phyloP scores from a whole-genome alignment of 208 protist species.

The Acanthamoeba royreba region DNA sequence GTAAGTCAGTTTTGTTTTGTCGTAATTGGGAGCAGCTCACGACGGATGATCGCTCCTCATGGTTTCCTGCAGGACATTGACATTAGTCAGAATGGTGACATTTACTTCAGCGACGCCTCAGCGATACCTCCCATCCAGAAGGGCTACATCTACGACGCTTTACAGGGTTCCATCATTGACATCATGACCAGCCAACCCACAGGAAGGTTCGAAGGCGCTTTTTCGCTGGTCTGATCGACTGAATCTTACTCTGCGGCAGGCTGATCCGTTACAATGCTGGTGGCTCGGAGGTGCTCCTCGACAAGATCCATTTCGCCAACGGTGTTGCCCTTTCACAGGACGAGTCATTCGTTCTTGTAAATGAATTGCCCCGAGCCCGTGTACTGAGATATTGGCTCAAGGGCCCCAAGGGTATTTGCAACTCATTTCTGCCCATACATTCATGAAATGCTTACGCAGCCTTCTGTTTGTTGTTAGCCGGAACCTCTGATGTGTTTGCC shows the following conservation, averaged over 20 bases:
- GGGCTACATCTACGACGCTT: neutral
- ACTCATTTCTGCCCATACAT: neutral
- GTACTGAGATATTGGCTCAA: neutral
- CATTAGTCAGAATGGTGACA: neutral
- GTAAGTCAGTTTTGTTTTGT: neutral
- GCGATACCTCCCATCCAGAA: neutral
- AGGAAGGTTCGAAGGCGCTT: neutral
- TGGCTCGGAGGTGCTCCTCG: neutral
- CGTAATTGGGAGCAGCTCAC: no score
- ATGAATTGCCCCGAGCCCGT: neutral
- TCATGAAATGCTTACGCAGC: neutral
- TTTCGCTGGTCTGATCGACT: neutral
- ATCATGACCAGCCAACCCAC: neutral
- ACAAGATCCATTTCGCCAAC: neutral
- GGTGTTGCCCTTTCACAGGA: neutral
- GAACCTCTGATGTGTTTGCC: conserved; percentile 3
- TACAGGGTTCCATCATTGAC: neutral
- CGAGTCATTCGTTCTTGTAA: neutral
- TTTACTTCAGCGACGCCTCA: conserved; percentile 9
- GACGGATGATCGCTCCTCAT: neutral
- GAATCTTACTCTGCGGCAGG: neutral
- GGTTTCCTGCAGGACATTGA: neutral
- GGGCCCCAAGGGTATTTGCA: neutral
- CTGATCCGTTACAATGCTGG: neutral
- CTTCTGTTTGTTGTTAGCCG: neutral